phyloP scores from a whole-genome alignment of 495 filamentous ascomycete species.

The Daldinia loculata region DNA sequence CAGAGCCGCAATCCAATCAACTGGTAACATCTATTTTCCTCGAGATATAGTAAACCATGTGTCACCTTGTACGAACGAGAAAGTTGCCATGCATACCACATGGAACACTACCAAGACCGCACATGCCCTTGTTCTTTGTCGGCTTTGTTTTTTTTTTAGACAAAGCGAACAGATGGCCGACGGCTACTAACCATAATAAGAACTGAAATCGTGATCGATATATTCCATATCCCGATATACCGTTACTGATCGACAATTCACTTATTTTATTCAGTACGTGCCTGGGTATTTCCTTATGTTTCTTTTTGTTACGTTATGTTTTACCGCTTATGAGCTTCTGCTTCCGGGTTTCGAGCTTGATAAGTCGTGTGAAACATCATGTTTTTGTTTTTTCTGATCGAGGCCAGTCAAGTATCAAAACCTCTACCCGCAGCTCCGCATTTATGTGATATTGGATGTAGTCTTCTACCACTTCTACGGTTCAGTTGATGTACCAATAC shows the following conservation, averaged over 20 bases:
- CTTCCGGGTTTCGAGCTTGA: background rate
- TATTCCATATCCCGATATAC: background rate
- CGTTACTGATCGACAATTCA: background rate
- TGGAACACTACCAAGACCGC: no score
- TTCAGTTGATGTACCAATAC: conserved; percentile 6
- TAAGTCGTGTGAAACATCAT: conserved; percentile 4
- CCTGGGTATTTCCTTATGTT: no score
- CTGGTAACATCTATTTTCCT: background rate
- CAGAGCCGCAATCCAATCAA: background rate
- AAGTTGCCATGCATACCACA: background rate
- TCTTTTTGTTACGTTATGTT: background rate
- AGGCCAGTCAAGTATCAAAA: conserved; percentile 21
- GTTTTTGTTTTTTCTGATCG: conserved; percentile 6
- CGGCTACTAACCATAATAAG: background rate
- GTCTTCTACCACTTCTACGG: conserved; percentile 6
- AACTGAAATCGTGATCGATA: background rate
- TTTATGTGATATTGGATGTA: background rate
- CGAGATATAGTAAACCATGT: background rate
- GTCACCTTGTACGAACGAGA: background rate
- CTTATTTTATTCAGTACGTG: background rate
- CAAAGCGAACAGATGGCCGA: background rate
- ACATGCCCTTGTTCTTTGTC: no score
- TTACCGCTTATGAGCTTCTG: background rate
- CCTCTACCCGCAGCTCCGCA: conserved; percentile 19
- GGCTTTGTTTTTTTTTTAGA: no score